Base-by-base conservation (phyloP, 305 asterid genomes). In the Caryopteris hybrid region DNA sequence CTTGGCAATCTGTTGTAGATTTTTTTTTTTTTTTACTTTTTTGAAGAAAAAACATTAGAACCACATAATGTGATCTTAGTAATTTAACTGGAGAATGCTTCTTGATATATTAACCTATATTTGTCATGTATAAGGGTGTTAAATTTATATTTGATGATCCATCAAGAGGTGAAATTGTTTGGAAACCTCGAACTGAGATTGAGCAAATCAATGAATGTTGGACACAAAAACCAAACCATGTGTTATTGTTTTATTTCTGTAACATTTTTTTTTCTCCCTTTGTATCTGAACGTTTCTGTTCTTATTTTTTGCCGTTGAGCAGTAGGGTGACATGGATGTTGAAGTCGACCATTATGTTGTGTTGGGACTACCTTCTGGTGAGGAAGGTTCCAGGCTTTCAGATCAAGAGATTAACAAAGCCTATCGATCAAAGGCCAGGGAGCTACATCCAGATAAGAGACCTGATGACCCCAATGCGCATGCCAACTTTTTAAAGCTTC, bases 371-470 rank as follows among this genome's bases (percentile, higher is more conserved):
- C 86, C 96, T 38, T 84, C 96, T 17, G 96, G 90, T 13, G 95
- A 84, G 70, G 92, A 87, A 84, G 91, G 96, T 39, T 76, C 97
- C 47, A 77, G 66, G 57, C 95, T 93, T 53, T 74, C 91, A 1
- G 91, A 84, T 61, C 88, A 84, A 71, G 99, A 91, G 67, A 93
- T 93, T n/a, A 72, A 78, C 13, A 88, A 91, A 75, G 97, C 91
- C 27, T 93, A 84, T 77, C 56, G 83, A 25, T 73, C 67, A 1
- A 88, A 85, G 79, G 95, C 96, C n/a, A 78, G 84, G 76, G 88
- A 81, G 84, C 72, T 88, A 74, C 97, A 93, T 70, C 98, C 96
- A 1, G 97, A 93, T 72, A 90, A 93, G 82, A 82, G 88, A 54
- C 95, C 60, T 0, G 90, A 88, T 45, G 97, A 90, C 69, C 92